Percentiles rank a stretch among this genome's conserved stretches.
Evolutionary conservation across 2,329 filamentous ascomycete genomes (phyloP).

Genomic region (Colletotrichum echinochloae): DNA sequence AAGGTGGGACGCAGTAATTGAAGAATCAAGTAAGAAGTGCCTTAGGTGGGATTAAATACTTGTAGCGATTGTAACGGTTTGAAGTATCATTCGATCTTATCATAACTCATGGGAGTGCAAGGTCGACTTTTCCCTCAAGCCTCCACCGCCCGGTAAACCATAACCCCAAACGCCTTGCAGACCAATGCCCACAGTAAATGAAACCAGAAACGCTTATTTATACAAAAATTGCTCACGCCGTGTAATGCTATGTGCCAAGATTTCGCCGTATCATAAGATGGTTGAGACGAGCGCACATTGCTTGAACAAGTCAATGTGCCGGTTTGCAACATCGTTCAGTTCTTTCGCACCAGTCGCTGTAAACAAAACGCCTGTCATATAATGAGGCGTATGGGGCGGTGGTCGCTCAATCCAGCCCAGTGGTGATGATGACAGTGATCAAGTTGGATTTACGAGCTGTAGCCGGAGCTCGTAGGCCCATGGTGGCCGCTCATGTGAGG

Average conservation of each 20-base stretch:
- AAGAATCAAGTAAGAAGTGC: too few species aligned
- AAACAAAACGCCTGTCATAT: background rate
- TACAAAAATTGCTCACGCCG: background rate
- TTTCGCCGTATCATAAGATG: background rate
- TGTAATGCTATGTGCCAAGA: background rate
- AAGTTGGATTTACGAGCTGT: background rate
- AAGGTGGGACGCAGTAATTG: too few species aligned
- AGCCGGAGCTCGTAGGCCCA: constrained; percentile 12
- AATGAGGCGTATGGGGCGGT: background rate
- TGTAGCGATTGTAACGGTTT: background rate
- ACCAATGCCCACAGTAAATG: background rate
- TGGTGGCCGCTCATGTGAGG: constrained; percentile 47
- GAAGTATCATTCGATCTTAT: background rate
- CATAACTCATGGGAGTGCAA: background rate
- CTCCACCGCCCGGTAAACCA: background rate
- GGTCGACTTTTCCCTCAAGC: background rate
- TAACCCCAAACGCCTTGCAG: constrained; percentile 3
- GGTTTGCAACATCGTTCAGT: too few species aligned
- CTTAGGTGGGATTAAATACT: too few species aligned
- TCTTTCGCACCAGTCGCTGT: background rate
- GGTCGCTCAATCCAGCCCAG: background rate
- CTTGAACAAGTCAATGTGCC: too few species aligned
- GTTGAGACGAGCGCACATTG: background rate
- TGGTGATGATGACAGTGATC: background rate
- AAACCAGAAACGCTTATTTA: background rate